Percentiles rank a stretch among this genome's conserved stretches.
phyloP scores from a whole-genome alignment of 2,329 filamentous ascomycete species.

The Talaromyces sp. region DNA sequence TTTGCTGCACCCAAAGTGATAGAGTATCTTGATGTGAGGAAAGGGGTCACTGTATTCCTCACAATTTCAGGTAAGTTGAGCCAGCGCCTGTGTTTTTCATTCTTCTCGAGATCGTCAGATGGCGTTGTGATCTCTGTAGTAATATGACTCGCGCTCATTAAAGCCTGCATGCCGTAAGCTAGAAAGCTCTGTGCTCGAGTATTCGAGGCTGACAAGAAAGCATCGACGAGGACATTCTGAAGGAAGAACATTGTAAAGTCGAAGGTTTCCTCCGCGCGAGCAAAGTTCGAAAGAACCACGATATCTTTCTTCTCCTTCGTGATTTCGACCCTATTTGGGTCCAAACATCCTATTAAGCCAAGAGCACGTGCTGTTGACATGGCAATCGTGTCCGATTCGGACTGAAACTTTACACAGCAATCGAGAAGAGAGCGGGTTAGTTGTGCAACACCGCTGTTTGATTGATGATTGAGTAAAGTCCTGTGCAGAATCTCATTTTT shows the following conservation, averaged over 20 bases:
- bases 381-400: constrained; percentile 63
- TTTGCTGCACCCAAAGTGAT: constrained; percentile 60
- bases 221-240: constrained; percentile 81
- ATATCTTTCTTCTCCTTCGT: constrained; percentile 76
- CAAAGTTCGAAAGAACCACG: constrained; percentile 83
- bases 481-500: constrained; percentile 78
- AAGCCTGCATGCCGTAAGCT: constrained; percentile 90
- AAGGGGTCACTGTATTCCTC: constrained; percentile 80
- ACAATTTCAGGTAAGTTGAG: constrained; percentile 70
- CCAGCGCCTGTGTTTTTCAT: constrained; percentile 70
- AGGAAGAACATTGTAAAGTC: constrained; percentile 84
- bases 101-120: constrained; percentile 54
- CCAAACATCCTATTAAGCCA: constrained; percentile 84
- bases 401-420: constrained; percentile 76
- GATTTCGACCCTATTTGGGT: constrained; percentile 83
- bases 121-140: constrained; percentile 54
- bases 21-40: constrained; percentile 77
- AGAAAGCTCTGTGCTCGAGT: constrained; percentile 85
- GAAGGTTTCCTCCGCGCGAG: constrained; percentile 69
- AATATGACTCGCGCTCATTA: constrained; percentile 75
- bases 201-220: constrained; percentile 87
- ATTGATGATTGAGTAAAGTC: constrained; percentile 77
- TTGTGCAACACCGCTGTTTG: constrained; percentile 67
- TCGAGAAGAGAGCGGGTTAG: constrained; percentile 79
- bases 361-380: constrained; percentile 75